Evolutionary conservation across 2,329 filamentous ascomycete genomes (phyloP).

Genomic region (Biscogniauxia mediterranea): DNA sequence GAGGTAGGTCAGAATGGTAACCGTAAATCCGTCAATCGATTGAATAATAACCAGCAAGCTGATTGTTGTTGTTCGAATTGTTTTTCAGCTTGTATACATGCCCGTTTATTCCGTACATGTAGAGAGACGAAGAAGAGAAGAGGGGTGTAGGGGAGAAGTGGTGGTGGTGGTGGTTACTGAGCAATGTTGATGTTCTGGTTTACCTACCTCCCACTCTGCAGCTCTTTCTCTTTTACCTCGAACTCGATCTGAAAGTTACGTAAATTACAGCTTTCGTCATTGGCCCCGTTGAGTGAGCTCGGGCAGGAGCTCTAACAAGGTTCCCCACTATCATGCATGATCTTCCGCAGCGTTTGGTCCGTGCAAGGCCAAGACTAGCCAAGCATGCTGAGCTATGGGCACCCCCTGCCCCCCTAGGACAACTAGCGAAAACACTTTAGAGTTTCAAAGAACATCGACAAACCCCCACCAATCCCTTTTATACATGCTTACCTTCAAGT

Average conservation of each 20-base stretch:
- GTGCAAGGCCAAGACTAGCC: background rate
- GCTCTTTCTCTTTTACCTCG: background rate
- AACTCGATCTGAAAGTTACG: background rate
- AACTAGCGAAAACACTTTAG: background rate
- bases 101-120: too few relatives aligned
- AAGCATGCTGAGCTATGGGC: background rate
- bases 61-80: too few relatives aligned
- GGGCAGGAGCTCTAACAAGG: background rate
- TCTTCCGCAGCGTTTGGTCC: constrained; percentile 1
- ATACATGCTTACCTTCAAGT: too few relatives aligned
- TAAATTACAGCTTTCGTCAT: background rate
- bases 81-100: too few relatives aligned
- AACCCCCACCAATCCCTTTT: too few relatives aligned
- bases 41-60: background rate
- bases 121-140: background rate
- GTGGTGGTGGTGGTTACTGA: background rate
- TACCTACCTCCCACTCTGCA: too few relatives aligned
- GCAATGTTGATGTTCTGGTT: background rate
- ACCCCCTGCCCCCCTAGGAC: background rate
- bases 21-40: background rate
- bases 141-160: background rate
- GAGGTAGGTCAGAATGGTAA: background rate
- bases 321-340: constrained; percentile 1
- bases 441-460: background rate
- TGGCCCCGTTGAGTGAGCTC: background rate